A percentile compares a stretch with the other conserved stretches of the same genome.
Conservation (phyloP, 257 asterid species). For the Euphrasia confusa region DNA sequence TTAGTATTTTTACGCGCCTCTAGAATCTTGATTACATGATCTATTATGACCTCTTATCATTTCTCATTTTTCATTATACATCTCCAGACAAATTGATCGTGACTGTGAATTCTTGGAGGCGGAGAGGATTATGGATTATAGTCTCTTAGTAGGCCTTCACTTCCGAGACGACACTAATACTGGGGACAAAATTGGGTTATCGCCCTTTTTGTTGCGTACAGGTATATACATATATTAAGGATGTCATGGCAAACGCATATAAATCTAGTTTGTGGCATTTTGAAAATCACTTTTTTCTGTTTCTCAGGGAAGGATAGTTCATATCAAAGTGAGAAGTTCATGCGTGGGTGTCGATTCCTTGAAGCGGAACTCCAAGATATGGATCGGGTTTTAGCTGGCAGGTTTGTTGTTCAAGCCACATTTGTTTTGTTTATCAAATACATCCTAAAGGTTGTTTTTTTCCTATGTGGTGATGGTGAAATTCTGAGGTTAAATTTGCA, state of each 20-base stretch:
- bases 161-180: constrained; percentile 52
- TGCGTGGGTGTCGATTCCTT: constrained; percentile 94
- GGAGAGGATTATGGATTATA: constrained; percentile 81
- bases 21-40: background rate
- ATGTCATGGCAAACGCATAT: background rate
- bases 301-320: constrained; percentile 67
- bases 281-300: constrained; percentile 19
- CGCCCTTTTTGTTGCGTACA: constrained; percentile 78
- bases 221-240: constrained; percentile 40
- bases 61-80: constrained; percentile 3
- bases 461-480: constrained; percentile 22
- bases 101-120: constrained; percentile 85
- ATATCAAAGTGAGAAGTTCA: constrained; percentile 69
- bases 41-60: background rate
- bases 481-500: background rate
- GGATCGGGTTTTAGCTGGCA: constrained; percentile 84
- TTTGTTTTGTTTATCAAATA: too few species aligned
- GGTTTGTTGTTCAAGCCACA: constrained; percentile 39
- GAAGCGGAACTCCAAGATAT: constrained; percentile 96
- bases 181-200: constrained; percentile 48
- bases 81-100: constrained; percentile 58
- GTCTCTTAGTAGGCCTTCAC: constrained; percentile 81
- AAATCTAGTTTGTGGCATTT: constrained; percentile 4
- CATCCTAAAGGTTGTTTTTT: background rate
- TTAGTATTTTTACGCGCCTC: constrained; percentile 24